Conservation (phyloP, 129 eudicot genomes). For the Helianthus tuberosus region DNA sequence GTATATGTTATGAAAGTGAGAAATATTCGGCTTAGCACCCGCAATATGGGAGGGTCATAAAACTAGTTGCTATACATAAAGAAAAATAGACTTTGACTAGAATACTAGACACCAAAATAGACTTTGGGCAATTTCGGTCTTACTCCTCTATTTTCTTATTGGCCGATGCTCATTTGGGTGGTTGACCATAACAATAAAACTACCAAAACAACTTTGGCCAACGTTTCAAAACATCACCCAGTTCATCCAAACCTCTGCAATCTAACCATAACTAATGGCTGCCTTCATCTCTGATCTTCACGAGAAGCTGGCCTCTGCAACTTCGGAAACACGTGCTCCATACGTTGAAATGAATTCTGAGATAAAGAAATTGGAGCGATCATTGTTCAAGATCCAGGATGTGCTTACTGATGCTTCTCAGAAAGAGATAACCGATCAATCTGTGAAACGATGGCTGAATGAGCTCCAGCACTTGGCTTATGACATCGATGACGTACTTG, state of each 20-base stretch:
- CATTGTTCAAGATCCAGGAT: background rate
- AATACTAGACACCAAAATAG: too few species aligned
- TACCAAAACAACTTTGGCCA: too few species aligned
- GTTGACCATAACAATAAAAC: too few species aligned
- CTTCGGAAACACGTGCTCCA: background rate
- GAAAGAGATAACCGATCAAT: background rate
- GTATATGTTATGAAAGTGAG: too few species aligned
- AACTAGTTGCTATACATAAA: too few species aligned
- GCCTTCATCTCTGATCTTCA: background rate
- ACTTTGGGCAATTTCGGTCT: too few species aligned
- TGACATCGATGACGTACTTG: background rate
- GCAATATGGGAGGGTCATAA: too few species aligned
- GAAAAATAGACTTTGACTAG: too few species aligned
- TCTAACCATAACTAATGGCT: background rate
- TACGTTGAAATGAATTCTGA: background rate
- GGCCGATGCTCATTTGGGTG: too few species aligned
- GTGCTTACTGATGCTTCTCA: conserved; percentile 8
- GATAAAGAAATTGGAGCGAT: background rate
- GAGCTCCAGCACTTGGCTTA: conserved; percentile 13
- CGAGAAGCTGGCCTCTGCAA: background rate
- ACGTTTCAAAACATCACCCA: background rate
- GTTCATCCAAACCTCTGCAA: background rate
- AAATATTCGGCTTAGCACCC: too few species aligned
- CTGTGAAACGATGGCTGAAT: conserved; percentile 7
- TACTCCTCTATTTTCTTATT: too few species aligned